Base-by-base conservation (phyloP, 345 rosid species). In the Lumnitzera littorea region DNA sequence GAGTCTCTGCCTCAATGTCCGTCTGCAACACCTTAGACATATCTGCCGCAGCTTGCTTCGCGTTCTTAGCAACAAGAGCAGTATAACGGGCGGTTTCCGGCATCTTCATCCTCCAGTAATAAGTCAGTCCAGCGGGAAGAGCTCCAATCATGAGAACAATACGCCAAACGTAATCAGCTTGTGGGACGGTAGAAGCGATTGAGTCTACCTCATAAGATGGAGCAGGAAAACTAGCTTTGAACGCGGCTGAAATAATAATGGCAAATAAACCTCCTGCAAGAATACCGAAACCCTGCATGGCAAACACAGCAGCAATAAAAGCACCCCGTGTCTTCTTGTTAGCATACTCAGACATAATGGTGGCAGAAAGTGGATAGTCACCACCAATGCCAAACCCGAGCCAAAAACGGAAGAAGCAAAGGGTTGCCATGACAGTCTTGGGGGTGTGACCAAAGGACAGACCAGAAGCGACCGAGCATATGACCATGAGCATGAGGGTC, bases 61-160 rank as follows among this genome's bases (percentile, higher is more conserved):
- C 75, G 16, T 89, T 77, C 75, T 84, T 86, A 11, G 94, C 96
- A 8, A 89, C 94, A 17, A 89, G 88, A n/a, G 96, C 91, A 0
- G 96, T 89, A 77, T 84, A 89, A 65, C 94, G 83, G 0, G 96
- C 94, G 2, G 96, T 89, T 60, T 89, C 96, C 1, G 96, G 94
- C 96, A 89, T 86, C 71, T 89, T 89, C 70, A 84, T 68, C 57
- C 96, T 66, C 72, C 89, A 89, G 67, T 86, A 86, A 74, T 89
- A 89, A 50, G 96, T 89, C 48, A 82, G 73, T 4, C 75, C 87
- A 0, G 96, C 96, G 0, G 91, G 96, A 57, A 89, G 75, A 24
- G 94, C 96, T 48, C 94, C 96, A 0, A 79, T 74, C 96, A 82
- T 84, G 7, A 89, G 55, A 64, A 89, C 78, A 2, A 89, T 84